Evolutionary conservation across 2,329 filamentous ascomycete genomes (phyloP).

Genomic region (Knoxdaviesia capensis): DNA sequence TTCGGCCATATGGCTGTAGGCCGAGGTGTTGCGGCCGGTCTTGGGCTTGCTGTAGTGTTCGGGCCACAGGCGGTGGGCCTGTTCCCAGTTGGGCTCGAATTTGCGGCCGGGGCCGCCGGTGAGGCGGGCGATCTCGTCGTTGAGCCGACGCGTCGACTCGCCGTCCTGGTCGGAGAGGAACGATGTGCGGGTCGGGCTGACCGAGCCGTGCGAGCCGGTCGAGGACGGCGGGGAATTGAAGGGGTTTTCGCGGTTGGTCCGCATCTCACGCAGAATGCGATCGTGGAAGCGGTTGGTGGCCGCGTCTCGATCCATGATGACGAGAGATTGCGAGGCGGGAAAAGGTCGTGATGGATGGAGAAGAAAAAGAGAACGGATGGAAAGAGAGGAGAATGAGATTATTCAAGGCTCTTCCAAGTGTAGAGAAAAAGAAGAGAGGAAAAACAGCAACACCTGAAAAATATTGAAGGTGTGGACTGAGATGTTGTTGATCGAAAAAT

Average conservation of each 20-base stretch:
- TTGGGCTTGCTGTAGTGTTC: slow-evolving; percentile 26
- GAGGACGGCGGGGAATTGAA: slow-evolving; percentile 39
- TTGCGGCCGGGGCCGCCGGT: slow-evolving; percentile 15
- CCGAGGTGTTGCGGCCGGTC: slow-evolving; percentile 5
- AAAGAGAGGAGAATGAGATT: too few species aligned
- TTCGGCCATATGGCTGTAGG: slow-evolving; percentile 4
- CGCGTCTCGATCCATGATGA: slow-evolving; percentile 19
- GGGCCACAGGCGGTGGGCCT: slow-evolving; percentile 29
- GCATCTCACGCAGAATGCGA: slow-evolving; percentile 30
- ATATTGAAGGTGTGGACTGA: too few species aligned
- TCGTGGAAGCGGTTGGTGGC: slow-evolving; percentile 21
- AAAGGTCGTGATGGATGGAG: not conserved
- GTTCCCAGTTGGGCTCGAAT: slow-evolving; percentile 21
- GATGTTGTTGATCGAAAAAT: too few species aligned
- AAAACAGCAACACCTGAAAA: too few species aligned
- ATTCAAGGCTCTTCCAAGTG: too few species aligned
- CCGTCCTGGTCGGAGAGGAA: slow-evolving; percentile 31
- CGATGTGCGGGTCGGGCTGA: slow-evolving; percentile 31
- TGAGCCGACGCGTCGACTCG: slow-evolving; percentile 30
- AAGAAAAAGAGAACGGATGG: too few species aligned
- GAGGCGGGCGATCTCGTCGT: slow-evolving; percentile 25
- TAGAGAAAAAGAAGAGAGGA: too few species aligned
- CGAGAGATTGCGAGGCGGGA: not conserved
- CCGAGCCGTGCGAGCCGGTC: slow-evolving; percentile 34
- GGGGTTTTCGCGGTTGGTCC: slow-evolving; percentile 30